phyloP scores from a whole-genome alignment of 2,329 filamentous ascomycete species.

The Piedraia hortae region DNA sequence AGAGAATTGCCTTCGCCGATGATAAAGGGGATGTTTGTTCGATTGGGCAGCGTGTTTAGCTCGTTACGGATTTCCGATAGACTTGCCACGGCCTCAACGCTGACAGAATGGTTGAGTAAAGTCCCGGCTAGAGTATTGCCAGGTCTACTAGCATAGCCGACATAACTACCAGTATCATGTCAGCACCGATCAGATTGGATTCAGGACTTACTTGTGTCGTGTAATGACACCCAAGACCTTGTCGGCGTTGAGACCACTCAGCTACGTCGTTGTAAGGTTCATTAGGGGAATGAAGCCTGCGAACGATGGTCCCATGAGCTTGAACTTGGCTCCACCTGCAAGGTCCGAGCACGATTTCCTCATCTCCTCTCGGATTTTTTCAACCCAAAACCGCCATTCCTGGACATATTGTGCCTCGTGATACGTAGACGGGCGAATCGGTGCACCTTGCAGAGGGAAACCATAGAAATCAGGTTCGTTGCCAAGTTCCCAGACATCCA shows the following conservation, averaged over 20 bases:
- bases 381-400: conserved; percentile 30
- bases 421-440: conserved; percentile 25
- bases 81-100: conserved; percentile 19
- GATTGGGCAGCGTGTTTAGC: no score
- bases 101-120: conserved; percentile 34
- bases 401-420: conserved; percentile 26
- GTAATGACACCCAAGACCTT: conserved; percentile 25
- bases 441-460: background rate
- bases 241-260: conserved; percentile 24
- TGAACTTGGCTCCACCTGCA: conserved; percentile 15
- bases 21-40: conserved; percentile 23
- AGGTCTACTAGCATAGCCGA: conserved; percentile 28
- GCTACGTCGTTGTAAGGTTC: conserved; percentile 23
- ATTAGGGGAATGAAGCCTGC: conserved; percentile 25
- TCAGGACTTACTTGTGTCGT: conserved; percentile 27
- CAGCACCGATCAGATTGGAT: background rate
- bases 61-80: conserved; percentile 15
- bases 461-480: conserved; percentile 23
- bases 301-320: conserved; percentile 31
- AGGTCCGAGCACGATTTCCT: conserved; percentile 24
- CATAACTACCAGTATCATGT: conserved; percentile 23
- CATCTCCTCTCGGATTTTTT: conserved; percentile 21
- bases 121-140: conserved; percentile 34
- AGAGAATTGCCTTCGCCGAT: conserved; percentile 35
- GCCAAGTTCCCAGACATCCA: conserved; percentile 33